These are phyloP conservation scores for Aureobasidium pullulans DNA, from an alignment of 2,329 filamentous ascomycete species.

Conservation along the genomic window DNA sequence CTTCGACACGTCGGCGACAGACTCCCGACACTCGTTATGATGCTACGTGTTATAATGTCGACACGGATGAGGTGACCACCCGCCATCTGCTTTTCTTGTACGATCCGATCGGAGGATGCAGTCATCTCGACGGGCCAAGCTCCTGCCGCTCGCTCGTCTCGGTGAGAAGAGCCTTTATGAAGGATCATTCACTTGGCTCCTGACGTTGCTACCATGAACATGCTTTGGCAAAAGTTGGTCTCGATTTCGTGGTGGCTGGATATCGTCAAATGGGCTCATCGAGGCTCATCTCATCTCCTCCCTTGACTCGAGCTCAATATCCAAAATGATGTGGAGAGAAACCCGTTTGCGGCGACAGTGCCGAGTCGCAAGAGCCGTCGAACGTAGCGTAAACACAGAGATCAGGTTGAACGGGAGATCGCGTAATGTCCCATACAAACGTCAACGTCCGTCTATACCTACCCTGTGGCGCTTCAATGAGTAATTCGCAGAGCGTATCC, in stretches of 20 bases:
- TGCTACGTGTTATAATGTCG: background rate
- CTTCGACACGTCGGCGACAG: background rate
- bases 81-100: background rate
- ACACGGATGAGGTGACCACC: background rate
- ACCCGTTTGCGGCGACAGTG: too few species aligned
- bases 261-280: background rate
- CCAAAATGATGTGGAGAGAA: background rate
- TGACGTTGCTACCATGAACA: background rate
- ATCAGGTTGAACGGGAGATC: background rate
- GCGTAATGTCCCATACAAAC: background rate
- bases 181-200: background rate
- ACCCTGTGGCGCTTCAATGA: background rate
- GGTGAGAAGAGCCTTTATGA: background rate
- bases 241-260: background rate
- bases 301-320: background rate
- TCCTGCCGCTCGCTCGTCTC: background rate
- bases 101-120: background rate
- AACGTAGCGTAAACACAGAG: too few species aligned
- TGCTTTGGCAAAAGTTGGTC: background rate
- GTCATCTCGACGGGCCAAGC: background rate
- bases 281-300: background rate
- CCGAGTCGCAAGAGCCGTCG: too few species aligned
- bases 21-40: background rate
- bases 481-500: background rate
- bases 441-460: background rate